Evolutionary conservation across 257 asterid genomes (phyloP), one percentile per base, ranked within the genome.

Genomic region (Phtheirospermum japonicum): DNA sequence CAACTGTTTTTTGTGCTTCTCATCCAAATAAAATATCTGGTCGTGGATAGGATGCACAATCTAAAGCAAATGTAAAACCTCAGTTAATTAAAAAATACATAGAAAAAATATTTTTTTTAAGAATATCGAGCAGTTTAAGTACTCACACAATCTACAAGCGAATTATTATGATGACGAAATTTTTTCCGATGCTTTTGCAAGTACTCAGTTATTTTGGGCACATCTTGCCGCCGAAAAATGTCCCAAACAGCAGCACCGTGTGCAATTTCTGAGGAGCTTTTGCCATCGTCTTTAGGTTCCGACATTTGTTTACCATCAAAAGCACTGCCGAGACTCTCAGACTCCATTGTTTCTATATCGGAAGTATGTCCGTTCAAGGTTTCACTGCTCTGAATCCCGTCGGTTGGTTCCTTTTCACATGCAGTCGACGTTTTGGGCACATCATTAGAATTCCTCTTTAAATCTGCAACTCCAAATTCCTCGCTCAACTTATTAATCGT

Each of bases 181-280:
- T 90, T 89, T 59, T 65, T 80, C 8, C 70, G 73, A 71, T 85
- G 96, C 71, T 73, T 78, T 39, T 16, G 64, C 56, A 90, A 73
- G 73, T 87, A 87, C 61, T 77, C 77, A 28, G 69, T 69, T 63
- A 90, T 73, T 73, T 71, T 73, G 61, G 89, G 83, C 30, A 87
- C 86, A 78, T 87, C 98, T 65, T 83, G 66, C 53, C 83, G 76
- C 12, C 96, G 79, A 64, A 90, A 87, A 42, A 90, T 88, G 63
- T 88, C 96, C 96, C 96, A 90, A 20, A 83, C 73, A 53, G 95
- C 96, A 68, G 85, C 95, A 40, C 91, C 94, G 10, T 55, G 20
- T 5, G 5, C 14, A 40, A 11, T 40, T 40, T 10, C 14, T 3
- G 57, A 49, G 4, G 55, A 2, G 55, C 10, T 46, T 46, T 16